Conservation (phyloP, 1,139 yeast species). For the Zygosaccharomyces pseudobailii region DNA sequence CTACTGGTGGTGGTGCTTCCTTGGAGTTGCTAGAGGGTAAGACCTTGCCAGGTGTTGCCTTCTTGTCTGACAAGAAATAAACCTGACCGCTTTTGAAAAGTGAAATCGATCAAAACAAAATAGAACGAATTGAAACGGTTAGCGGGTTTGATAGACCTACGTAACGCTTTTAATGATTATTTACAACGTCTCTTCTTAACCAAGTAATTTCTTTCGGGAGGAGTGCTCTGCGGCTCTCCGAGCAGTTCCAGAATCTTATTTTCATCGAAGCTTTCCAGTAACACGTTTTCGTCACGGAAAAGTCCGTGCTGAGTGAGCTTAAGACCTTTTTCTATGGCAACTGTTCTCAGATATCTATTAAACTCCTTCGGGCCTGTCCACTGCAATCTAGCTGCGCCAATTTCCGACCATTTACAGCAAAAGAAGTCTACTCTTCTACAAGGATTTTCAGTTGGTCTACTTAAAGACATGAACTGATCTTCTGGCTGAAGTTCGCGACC, state of each 20-base stretch:
- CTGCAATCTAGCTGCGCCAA: constrained; percentile 52
- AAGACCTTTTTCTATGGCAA: constrained; percentile 44
- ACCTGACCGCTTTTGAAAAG: constrained; percentile 3
- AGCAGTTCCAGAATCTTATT: constrained; percentile 44
- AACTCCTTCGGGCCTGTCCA: constrained; percentile 57
- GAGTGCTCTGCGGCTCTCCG: constrained; percentile 44
- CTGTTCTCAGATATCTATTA: constrained; percentile 46
- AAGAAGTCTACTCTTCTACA: constrained; percentile 58
- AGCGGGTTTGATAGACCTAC: constrained; percentile 5
- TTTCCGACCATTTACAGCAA: constrained; percentile 44
- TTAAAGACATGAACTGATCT: constrained; percentile 25
- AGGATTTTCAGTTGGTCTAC: constrained; percentile 20
- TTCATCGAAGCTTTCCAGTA: constrained; percentile 48
- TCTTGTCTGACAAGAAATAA: constrained; percentile 65
- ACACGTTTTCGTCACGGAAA: constrained; percentile 28
- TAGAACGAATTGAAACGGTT: not conserved
- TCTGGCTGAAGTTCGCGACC: constrained; percentile 13
- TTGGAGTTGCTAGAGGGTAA: constrained; percentile 97
- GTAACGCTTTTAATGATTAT: constrained; percentile 15
- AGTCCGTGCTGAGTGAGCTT: constrained; percentile 49
- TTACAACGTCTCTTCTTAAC: constrained; percentile 10
- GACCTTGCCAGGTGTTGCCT: constrained; percentile 93
- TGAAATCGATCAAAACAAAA: not conserved
- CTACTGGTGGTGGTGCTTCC: constrained; percentile 99
- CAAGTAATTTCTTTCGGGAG: constrained; percentile 36